Conservation (phyloP, 345 rosid species). For the Camelina neglecta region DNA sequence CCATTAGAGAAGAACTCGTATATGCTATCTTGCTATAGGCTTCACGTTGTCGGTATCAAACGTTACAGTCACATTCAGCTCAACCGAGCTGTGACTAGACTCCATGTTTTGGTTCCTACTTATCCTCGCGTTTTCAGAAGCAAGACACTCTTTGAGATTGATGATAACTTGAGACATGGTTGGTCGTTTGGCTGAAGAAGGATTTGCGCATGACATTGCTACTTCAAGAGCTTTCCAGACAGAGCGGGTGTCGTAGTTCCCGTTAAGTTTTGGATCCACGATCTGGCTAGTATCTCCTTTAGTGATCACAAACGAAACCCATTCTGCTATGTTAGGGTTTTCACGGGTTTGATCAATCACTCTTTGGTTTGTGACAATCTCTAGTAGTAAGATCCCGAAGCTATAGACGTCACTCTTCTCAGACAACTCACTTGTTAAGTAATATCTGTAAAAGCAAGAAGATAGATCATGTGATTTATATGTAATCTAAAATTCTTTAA, state of each 20-base stretch:
- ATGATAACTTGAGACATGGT: constrained; percentile 44
- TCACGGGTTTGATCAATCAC: constrained; percentile 40
- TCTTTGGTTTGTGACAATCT: constrained; percentile 52
- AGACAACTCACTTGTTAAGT: constrained; percentile 38
- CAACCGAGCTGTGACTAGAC: constrained; percentile 11
- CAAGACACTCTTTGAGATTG: constrained; percentile 46
- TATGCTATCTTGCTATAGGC: constrained; percentile 28
- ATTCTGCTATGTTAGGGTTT: constrained; percentile 39
- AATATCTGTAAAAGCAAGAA: constrained; percentile 30
- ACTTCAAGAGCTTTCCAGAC: constrained; percentile 51
- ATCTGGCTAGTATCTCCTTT: constrained; percentile 45
- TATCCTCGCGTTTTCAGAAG: constrained; percentile 4
- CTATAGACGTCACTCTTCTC: constrained; percentile 61
- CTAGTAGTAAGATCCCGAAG: constrained; percentile 54
- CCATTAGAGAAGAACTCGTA: not conserved
- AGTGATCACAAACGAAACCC: constrained; percentile 40
- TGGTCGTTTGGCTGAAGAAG: constrained; percentile 44
- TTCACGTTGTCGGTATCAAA: constrained; percentile 17
- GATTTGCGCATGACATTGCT: constrained; percentile 52
- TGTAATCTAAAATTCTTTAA: not conserved
- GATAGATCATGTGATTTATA: not conserved
- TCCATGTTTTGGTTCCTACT: not conserved
- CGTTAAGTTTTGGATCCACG: constrained; percentile 52
- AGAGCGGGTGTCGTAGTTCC: constrained; percentile 39
- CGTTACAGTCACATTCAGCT: constrained; percentile 22